These are phyloP conservation scores for Backusella circina DNA, from an alignment of 192 early-diverging fungal species.

Conservation along the genomic window DNA sequence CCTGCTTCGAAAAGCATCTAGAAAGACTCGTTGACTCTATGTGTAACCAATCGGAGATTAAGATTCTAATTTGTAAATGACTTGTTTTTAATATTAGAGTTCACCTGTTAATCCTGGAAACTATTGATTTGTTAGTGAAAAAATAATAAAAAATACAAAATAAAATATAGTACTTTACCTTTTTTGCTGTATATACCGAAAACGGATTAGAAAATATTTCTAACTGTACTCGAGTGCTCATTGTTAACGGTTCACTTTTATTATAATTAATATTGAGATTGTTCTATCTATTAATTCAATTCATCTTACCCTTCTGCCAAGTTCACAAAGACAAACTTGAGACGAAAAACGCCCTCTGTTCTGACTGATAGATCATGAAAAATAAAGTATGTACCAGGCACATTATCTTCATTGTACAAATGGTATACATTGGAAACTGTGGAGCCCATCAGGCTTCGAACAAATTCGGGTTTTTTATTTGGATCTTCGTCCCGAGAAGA, in stretches of 20 bases:
- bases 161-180: constrained; percentile 18
- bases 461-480: constrained; percentile 38
- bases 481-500: constrained; percentile 6
- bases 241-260: constrained; percentile 33
- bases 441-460: constrained; percentile 54
- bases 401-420: constrained; percentile 44
- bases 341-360: constrained; percentile 61
- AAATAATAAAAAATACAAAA: neutral
- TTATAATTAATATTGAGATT: neutral
- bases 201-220: constrained; percentile 58
- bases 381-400: constrained; percentile 66
- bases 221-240: constrained; percentile 39
- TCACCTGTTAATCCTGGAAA: constrained; percentile 81
- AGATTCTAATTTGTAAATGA: neutral
- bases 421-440: constrained; percentile 49
- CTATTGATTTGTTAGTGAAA: constrained; percentile 4
- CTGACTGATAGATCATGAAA: constrained; percentile 71
- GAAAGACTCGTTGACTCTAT: constrained; percentile 8
- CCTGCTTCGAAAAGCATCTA: constrained; percentile 10
- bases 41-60: neutral
- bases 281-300: neutral
- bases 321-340: constrained; percentile 67
- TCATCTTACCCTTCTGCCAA: constrained; percentile 21
- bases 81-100: neutral
- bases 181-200: constrained; percentile 73